phyloP scores from a whole-genome alignment of 2,329 filamentous ascomycete species.

The Xylaria polymorpha region DNA sequence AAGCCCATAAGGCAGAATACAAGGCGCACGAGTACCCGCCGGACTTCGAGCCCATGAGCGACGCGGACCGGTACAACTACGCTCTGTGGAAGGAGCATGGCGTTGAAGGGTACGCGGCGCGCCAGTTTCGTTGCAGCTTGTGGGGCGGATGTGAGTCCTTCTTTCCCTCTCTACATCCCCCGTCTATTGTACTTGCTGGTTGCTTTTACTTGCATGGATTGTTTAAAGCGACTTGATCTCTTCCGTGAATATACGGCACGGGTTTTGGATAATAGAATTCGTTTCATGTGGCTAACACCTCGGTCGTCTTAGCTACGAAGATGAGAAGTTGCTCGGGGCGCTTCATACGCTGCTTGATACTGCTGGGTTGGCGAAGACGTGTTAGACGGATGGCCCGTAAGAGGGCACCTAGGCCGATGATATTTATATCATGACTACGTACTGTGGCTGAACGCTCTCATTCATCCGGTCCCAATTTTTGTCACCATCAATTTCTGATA shows the following conservation, averaged over 20 bases:
- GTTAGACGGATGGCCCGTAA: slow-evolving; percentile 4
- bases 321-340: slow-evolving; percentile 53
- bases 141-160: slow-evolving; percentile 48
- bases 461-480: background rate
- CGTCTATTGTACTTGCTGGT: background rate
- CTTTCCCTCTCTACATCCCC: background rate
- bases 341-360: slow-evolving; percentile 50
- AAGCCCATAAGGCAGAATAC: background rate
- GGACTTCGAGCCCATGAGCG: slow-evolving; percentile 39
- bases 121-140: slow-evolving; percentile 56
- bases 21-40: slow-evolving; percentile 38
- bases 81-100: slow-evolving; percentile 52
- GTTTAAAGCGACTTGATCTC: too few species aligned
- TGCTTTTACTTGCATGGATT: background rate
- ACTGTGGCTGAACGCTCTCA: background rate
- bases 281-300: background rate
- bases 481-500: background rate
- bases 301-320: slow-evolving; percentile 47
- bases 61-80: slow-evolving; percentile 43
- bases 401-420: background rate
- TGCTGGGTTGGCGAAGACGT: slow-evolving; percentile 46
- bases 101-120: slow-evolving; percentile 53
- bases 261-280: too few species aligned
- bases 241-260: too few species aligned
- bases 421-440: background rate